Percentiles rank a stretch among this genome's conserved stretches.
These are phyloP conservation scores for Penicillium sp. DNA, from an alignment of 2,329 filamentous ascomycete genomes.

Conservation along the genomic window DNA sequence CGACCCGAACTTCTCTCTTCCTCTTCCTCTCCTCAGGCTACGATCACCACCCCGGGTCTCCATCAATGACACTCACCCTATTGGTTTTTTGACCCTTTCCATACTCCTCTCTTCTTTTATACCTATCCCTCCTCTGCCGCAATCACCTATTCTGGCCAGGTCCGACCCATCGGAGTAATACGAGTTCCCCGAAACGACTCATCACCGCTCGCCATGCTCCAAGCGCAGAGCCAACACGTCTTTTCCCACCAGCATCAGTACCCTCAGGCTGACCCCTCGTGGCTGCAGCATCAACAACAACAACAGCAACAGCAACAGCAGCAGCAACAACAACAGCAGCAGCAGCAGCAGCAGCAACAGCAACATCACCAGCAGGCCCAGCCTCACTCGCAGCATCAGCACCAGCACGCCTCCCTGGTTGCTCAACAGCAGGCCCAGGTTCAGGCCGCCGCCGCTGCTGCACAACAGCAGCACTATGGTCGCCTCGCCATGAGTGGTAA, in stretches of 20 bases:
- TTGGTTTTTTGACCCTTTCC: constrained; percentile 25
- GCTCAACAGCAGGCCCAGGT: constrained; percentile 55
- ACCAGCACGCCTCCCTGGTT: constrained; percentile 46
- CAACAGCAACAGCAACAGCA: constrained; percentile 38
- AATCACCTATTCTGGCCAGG: background rate
- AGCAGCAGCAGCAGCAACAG: constrained; percentile 35
- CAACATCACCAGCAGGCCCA: constrained; percentile 40
- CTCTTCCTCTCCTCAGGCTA: constrained; percentile 25
- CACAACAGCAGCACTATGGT: constrained; percentile 62
- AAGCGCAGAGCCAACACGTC: constrained; percentile 58
- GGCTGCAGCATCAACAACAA: constrained; percentile 40
- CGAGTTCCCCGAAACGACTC: constrained; percentile 21
- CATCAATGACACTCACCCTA: constrained; percentile 32
- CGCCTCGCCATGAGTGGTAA: constrained; percentile 68
- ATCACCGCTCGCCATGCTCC: constrained; percentile 41
- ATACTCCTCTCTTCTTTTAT: constrained; percentile 8
- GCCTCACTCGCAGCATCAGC: constrained; percentile 40
- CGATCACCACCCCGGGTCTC: constrained; percentile 20
- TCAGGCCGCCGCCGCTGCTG: constrained; percentile 46
- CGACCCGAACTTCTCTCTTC: constrained; percentile 30
- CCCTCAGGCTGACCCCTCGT: constrained; percentile 46
- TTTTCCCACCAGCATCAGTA: constrained; percentile 60
- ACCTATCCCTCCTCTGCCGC: constrained; percentile 1
- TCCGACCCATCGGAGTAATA: constrained; percentile 28
- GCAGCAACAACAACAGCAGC: constrained; percentile 37